These are phyloP conservation scores for Phoma herbarum DNA, from an alignment of 2,329 filamentous ascomycete species.

Conservation along the genomic window DNA sequence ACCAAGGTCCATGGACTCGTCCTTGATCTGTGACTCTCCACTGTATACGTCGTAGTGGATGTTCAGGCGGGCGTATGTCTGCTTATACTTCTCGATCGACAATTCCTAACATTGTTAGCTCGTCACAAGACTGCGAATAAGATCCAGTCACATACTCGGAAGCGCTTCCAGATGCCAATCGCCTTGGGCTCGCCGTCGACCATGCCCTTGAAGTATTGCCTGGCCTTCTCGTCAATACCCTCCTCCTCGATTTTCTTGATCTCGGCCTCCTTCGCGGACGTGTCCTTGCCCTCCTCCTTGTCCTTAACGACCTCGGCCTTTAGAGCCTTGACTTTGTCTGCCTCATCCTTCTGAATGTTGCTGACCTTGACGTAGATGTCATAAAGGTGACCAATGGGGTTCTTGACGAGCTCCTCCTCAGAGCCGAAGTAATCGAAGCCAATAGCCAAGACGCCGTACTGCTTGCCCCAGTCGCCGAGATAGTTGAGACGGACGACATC, in stretches of 20 bases:
- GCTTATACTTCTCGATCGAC: slow-evolving; percentile 70
- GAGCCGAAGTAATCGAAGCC: slow-evolving; percentile 79
- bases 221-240: slow-evolving; percentile 73
- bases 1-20: slow-evolving; percentile 68
- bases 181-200: slow-evolving; percentile 68
- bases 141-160: slow-evolving; percentile 53
- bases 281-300: slow-evolving; percentile 54
- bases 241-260: slow-evolving; percentile 52
- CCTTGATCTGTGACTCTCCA: slow-evolving; percentile 73
- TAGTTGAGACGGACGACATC: slow-evolving; percentile 78
- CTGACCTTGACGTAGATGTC: slow-evolving; percentile 83
- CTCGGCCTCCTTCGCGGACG: slow-evolving; percentile 52
- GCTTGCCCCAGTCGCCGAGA: slow-evolving; percentile 81
- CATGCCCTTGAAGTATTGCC: slow-evolving; percentile 75
- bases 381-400: slow-evolving; percentile 84
- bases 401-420: slow-evolving; percentile 73
- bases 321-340: slow-evolving; percentile 68
- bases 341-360: slow-evolving; percentile 69
- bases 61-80: slow-evolving; percentile 70
- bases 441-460: slow-evolving; percentile 75
- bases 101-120: slow-evolving; percentile 55
- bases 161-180: slow-evolving; percentile 68
- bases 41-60: slow-evolving; percentile 73
- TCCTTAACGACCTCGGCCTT: slow-evolving; percentile 54
- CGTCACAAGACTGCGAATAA: not conserved